Evolutionary conservation across 2,329 filamentous ascomycete species (phyloP), one percentile per base, ranked within the genome.

Genomic region (Sclerotinia minor): DNA sequence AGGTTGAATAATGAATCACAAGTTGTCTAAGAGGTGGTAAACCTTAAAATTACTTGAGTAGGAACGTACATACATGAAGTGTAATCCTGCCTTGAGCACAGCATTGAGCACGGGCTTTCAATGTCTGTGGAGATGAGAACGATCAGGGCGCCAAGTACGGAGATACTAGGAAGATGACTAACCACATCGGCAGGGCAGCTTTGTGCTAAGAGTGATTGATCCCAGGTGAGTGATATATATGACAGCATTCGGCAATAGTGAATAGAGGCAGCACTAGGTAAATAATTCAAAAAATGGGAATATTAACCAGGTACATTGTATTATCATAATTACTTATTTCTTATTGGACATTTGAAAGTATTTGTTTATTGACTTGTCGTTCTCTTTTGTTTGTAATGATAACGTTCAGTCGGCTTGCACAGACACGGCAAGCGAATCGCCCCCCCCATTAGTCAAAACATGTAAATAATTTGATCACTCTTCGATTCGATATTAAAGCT

Each of bases 1-100:
- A 32, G 53, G 38, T 41, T 55, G 53, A 11, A 55, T 8, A 1
- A 55, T 55, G 53, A 55, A 55, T 55, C 53, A 55, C 53, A 8
- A 35, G 19, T 38, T 35, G 53, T 55, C 35, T 19, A 26, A 26
- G 35, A n/a, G 19, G 4, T 26, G n/a, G 35, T 29, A 29, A 29
- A 29, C 29, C 29, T 15, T 35, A n/a, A n/a, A n/a, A n/a, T n/a
- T n/a, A 7, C 29, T 41, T 41, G 38, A 41, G 38, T 41, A 15
- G 38, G 13, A 41, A 15, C 38, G 38, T 41, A 41, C 38, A 41
- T 15, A 15, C 15, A 41, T 15, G n/a, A n/a, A 41, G 38, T 41
- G 38, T 41, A 41, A 41, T 41, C 5, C 38, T 41, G 38, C 38
- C 38, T 41, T 41, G 38, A 41, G 38, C 38, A 41, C 38, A 41